Evolutionary conservation across 2,329 filamentous ascomycete species (phyloP), one percentile per base, ranked within the genome.

Genomic region (Sclerotinia minor): DNA sequence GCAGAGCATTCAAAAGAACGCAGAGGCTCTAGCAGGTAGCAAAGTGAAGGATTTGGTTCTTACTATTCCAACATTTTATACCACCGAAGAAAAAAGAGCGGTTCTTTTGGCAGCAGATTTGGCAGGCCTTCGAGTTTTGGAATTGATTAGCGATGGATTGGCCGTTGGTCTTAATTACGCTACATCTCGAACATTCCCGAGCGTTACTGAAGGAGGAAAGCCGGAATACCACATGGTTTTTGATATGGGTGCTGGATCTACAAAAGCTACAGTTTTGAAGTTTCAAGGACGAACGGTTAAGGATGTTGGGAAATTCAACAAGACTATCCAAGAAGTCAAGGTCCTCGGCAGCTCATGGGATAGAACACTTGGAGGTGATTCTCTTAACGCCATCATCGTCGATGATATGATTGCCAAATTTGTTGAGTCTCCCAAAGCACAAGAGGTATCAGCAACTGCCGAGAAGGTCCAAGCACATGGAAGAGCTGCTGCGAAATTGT

Each of bases 161-260:
- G 93, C 95, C 44, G 94, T 99, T 68, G 95, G 93, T 35, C 81
- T 99, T 73, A 96, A 99, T 81, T 99, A 98, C 79, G 95, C 95
- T 54, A 97, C 93, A 38, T 91, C 87, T 75, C 88, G 95, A 75
- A 92, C 91, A 21, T 99, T 98, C 79, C 92, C 94, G 49, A 92
- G 87, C 74, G 83, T 95, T 69, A 91, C 87, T 67, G 89, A 95
- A 65, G 92, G 92, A 66, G 90, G 86, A 72, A 93, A 93, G 81
- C 90, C 95, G 0, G 95, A 99, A 79, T 87, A 94, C 74, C 92
- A 99, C 80, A 81, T 99, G 78, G 87, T 99, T 41, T 99, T 95
- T 76, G 95, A 99, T 77, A 98, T 99, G 94, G 95, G 95, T 73
- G 94, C 95, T 73, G 95, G 95, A 5, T 97, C 92, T 57, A 91